Evolutionary conservation across 352 stramenopile species (phyloP).

Genomic region (Saprolegnia parasitica): DNA sequence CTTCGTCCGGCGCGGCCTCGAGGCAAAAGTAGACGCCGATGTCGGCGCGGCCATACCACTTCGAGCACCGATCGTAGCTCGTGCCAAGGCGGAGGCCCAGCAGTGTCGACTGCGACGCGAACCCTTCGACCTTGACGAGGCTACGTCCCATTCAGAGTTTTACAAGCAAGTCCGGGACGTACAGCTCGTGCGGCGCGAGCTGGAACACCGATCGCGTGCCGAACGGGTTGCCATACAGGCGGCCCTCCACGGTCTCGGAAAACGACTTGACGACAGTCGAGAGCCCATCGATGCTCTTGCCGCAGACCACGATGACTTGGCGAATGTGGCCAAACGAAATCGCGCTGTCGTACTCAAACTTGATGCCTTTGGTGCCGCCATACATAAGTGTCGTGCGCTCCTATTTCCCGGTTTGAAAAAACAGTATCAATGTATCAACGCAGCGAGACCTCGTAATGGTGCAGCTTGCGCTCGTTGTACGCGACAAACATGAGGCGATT

Average conservation of each 20-base stretch:
- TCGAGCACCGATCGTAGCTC: slow-evolving; percentile 49
- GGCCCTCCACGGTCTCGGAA: slow-evolving; percentile 40
- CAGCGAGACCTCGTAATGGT: slow-evolving; percentile 45
- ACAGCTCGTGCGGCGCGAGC: slow-evolving; percentile 43
- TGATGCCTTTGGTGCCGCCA: slow-evolving; percentile 38
- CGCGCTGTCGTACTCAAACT: slow-evolving; percentile 59
- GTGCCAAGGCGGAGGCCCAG: slow-evolving; percentile 64
- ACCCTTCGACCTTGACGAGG: slow-evolving; percentile 59
- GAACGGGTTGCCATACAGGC: slow-evolving; percentile 64
- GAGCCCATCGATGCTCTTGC: slow-evolving; percentile 71
- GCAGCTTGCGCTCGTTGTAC: slow-evolving; percentile 58
- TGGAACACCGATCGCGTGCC: slow-evolving; percentile 57
- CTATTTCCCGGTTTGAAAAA: not conserved
- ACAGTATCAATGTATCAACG: not conserved
- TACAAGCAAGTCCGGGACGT: no score
- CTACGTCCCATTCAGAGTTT: slow-evolving; percentile 27
- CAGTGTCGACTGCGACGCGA: slow-evolving; percentile 58
- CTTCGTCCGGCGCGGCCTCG: slow-evolving; percentile 53
- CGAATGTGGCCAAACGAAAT: slow-evolving; percentile 62
- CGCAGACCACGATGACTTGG: slow-evolving; percentile 56
- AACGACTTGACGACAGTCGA: slow-evolving; percentile 57
- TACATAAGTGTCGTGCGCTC: slow-evolving; percentile 50
- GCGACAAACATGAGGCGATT: slow-evolving; percentile 68
- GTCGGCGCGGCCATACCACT: slow-evolving; percentile 71
- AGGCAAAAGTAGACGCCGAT: slow-evolving; percentile 66